Base-by-base conservation (phyloP, 2,329 filamentous ascomycete genomes). In the Microthyrium microscopicum region DNA sequence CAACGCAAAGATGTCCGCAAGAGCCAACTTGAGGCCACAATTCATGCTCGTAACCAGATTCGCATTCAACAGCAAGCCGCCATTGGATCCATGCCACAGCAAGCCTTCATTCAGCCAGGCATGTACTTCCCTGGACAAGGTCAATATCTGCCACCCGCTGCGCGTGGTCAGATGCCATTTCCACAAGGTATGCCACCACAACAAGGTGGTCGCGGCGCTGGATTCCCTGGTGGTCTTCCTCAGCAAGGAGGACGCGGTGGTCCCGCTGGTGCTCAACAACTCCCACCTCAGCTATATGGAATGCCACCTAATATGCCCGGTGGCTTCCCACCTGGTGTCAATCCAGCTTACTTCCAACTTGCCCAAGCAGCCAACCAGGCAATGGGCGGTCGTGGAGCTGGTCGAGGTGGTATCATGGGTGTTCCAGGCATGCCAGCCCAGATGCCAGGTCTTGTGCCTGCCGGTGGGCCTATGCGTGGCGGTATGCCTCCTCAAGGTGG, bases 1-100 rank as follows among this genome's bases (percentile, higher is more conserved):
- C 89, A 98, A 70, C 87, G 89, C 64, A 98, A 98, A 75, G 89
- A 98, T 62, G 87, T 98, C 51, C 85, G 89, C 62, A 93, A 94
- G 74, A 93, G 76, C 66, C 32, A 58, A 69, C 82, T 98, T 47
- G 89, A 98, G 69, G 87, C 87, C 50, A 94, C 83, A 62, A 98
- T 98, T 60, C 89, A 95, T 66, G 87, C 89, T 58, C 84, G 89
- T 60, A 95, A 95, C 70, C 87, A 93, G 60, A 76, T 94, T 54
- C 80, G 89, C 53, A 89, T 95, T 76, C 89, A 95, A 68, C 89
- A 98, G 62, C 83, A 84, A 46, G 84, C 85, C 44, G 83, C 85
- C 44, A 80, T 79, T 44, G 83, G 80, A 34, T 84, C 82, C 50
- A 83, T 93, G 70, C 78, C 81, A 46, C 79, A 68, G 44, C 63